These are phyloP conservation scores for Penicillium desertorum DNA, from an alignment of 495 filamentous ascomycete species.

Conservation along the genomic window DNA sequence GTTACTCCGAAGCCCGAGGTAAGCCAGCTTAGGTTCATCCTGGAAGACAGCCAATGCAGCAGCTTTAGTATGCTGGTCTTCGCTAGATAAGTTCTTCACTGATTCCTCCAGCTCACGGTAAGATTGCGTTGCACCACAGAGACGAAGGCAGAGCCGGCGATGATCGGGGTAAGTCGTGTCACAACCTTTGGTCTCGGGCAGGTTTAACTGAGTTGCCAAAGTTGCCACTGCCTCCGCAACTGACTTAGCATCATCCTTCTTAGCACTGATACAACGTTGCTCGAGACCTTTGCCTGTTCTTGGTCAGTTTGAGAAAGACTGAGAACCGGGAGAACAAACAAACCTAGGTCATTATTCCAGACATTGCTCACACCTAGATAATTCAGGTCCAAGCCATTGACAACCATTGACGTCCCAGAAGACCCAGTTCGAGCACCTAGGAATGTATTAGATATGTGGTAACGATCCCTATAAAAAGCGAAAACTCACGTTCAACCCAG, in stretches of 20 bases:
- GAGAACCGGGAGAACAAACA: conserved; percentile 9
- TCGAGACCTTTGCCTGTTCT: conserved; percentile 40
- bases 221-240: conserved; percentile 52
- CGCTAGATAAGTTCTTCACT: conserved; percentile 56
- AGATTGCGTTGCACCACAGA: conserved; percentile 70
- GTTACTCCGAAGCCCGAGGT: conserved; percentile 45
- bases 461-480: neutral
- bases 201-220: conserved; percentile 47
- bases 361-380: conserved; percentile 80
- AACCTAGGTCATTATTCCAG: conserved; percentile 76
- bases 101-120: conserved; percentile 60
- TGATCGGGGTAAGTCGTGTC: conserved; percentile 69
- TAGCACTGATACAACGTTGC: conserved; percentile 29
- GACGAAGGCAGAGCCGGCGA: conserved; percentile 72
- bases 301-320: conserved; percentile 8
- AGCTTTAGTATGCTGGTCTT: conserved; percentile 75
- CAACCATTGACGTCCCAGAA: conserved; percentile 67
- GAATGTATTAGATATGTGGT: conserved; percentile 22
- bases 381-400: conserved; percentile 72
- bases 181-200: conserved; percentile 49
- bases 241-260: conserved; percentile 28
- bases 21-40: conserved; percentile 59
- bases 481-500: conserved; percentile 65
- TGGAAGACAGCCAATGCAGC: conserved; percentile 76
- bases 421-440: conserved; percentile 66